Evolutionary conservation across 2,329 filamentous ascomycete species (phyloP).

Genomic region (Lachnellula suecica): DNA sequence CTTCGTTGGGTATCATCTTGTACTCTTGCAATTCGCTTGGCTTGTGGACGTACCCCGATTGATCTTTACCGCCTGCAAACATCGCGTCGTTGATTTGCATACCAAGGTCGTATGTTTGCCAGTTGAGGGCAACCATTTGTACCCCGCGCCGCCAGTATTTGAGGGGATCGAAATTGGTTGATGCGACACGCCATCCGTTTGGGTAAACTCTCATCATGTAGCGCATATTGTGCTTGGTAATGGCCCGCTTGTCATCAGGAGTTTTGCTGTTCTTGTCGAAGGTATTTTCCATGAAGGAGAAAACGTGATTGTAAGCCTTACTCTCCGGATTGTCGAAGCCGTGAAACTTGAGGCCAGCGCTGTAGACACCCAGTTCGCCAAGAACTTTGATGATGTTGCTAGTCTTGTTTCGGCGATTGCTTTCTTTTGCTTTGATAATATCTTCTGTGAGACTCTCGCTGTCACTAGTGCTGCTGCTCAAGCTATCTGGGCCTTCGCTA

Average conservation of each 20-base stretch:
- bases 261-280: conserved; percentile 80
- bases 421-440: conserved; percentile 48
- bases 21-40: conserved; percentile 79
- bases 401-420: conserved; percentile 60
- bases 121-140: conserved; percentile 97
- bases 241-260: conserved; percentile 70
- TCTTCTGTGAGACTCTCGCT: conserved; percentile 67
- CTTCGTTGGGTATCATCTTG: conserved; percentile 52
- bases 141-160: conserved; percentile 93
- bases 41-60: conserved; percentile 91
- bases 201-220: conserved; percentile 95
- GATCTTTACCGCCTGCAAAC: conserved; percentile 87
- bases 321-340: conserved; percentile 78
- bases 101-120: conserved; percentile 95
- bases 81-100: conserved; percentile 98
- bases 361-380: conserved; percentile 81
- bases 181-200: conserved; percentile 75
- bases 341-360: conserved; percentile 74
- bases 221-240: conserved; percentile 88
- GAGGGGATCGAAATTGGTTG: conserved; percentile 92
- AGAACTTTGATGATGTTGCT: conserved; percentile 87
- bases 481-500: conserved; percentile 42
- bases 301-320: conserved; percentile 89
- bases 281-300: conserved; percentile 88
- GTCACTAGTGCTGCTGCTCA: conserved; percentile 71